Conservation (phyloP, 192 early-diverging fungal genomes). For the Rhizoclosmatium globosum region DNA sequence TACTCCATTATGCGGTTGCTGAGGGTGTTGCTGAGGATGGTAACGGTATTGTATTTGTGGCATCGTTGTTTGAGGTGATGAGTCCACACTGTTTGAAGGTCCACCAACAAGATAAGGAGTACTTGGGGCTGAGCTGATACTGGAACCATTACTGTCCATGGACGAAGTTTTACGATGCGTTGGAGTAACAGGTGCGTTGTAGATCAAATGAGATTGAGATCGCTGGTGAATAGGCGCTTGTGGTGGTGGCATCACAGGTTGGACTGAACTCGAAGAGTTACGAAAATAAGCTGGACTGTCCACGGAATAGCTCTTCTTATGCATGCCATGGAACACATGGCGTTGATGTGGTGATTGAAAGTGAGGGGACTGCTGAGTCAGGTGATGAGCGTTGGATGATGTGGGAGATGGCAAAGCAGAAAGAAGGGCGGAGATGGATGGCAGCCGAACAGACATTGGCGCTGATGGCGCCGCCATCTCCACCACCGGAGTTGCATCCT, state of each 20-base stretch:
- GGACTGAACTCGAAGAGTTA: neutral
- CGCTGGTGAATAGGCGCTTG: neutral
- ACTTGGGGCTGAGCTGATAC: neutral
- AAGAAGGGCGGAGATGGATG: neutral
- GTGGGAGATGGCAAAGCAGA: neutral
- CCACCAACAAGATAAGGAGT: neutral
- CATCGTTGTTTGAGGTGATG: neutral
- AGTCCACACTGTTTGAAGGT: neutral
- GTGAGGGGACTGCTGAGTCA: neutral
- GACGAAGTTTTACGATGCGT: constrained; percentile 5
- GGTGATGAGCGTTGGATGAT: neutral
- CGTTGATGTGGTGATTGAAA: neutral
- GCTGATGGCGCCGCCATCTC: too few species aligned
- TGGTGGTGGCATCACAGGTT: neutral
- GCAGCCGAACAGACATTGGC: neutral
- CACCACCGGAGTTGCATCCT: too few species aligned
- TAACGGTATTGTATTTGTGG: neutral
- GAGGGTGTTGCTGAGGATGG: constrained; percentile 4
- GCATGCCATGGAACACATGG: neutral
- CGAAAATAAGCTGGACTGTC: neutral
- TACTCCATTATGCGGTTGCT: neutral
- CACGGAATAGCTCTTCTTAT: constrained; percentile 22
- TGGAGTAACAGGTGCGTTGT: too few species aligned
- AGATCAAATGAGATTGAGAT: too few species aligned
- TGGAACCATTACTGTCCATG: constrained; percentile 17